Conservation (phyloP, 176 grass and related monocot species). For the Alopecurus myosuroides region DNA sequence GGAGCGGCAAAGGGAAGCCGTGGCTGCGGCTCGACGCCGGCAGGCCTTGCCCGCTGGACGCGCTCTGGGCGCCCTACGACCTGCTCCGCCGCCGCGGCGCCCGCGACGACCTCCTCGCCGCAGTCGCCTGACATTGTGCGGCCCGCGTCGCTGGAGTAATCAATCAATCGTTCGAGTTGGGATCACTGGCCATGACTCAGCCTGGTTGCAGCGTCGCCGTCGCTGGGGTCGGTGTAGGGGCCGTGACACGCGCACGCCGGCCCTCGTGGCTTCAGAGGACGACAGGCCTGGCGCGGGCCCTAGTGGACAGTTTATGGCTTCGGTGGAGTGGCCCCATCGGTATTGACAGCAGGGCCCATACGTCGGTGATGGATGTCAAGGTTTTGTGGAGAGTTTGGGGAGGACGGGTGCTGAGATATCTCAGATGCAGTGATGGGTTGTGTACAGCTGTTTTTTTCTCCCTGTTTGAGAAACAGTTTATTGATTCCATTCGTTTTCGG, state of each 20-base stretch:
- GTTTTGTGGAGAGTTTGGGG: not conserved
- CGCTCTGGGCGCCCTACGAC: slow-evolving; percentile 91
- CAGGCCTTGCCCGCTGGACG: slow-evolving; percentile 73
- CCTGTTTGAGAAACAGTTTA: slow-evolving; percentile 1
- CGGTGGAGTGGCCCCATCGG: not conserved
- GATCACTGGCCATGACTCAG: not conserved
- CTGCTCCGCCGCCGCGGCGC: slow-evolving; percentile 58
- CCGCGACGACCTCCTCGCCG: slow-evolving; percentile 75
- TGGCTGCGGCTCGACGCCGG: slow-evolving; percentile 88
- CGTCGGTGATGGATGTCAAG: slow-evolving; percentile 19
- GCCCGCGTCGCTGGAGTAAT: not conserved
- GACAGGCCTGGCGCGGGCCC: not conserved
- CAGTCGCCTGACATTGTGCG: slow-evolving; percentile 44
- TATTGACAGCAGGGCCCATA: slow-evolving; percentile 18
- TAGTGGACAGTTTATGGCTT: slow-evolving; percentile 6
- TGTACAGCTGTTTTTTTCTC: slow-evolving; percentile 46
- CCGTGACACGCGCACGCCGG: slow-evolving; percentile 14
- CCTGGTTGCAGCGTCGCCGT: slow-evolving; percentile 26
- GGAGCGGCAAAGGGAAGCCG: slow-evolving; percentile 98
- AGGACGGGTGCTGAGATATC: not conserved
- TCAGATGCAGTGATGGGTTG: slow-evolving; percentile 8
- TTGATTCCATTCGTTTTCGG: slow-evolving; percentile 31
- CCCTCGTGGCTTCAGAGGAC: not conserved
- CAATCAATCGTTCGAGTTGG: slow-evolving; percentile 16
- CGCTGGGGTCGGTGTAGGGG: not conserved